Evolutionary conservation across 176 grass and related monocot species (phyloP).

Genomic region (Musa schizocarpa): DNA sequence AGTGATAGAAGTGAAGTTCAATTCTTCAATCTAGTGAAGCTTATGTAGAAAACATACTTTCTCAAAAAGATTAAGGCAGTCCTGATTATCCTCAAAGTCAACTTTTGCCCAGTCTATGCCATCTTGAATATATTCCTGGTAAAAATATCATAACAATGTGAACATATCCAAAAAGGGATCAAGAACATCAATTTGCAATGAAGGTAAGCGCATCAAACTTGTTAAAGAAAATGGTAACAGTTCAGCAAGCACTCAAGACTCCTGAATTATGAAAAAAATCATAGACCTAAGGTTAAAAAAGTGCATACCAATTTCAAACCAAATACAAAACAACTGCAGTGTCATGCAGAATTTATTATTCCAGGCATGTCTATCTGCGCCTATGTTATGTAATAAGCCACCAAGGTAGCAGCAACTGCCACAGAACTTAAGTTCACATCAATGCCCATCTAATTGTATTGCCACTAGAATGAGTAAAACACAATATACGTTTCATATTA

Average conservation of each 20-base stretch:
- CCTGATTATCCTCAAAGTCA: constrained; percentile 93
- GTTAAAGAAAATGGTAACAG: background rate
- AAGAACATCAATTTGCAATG: background rate
- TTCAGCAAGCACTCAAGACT: background rate
- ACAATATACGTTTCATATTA: too few species aligned
- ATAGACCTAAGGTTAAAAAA: background rate
- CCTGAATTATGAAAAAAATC: background rate
- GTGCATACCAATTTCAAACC: too few species aligned
- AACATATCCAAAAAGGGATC: constrained; percentile 8
- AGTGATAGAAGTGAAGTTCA: too few species aligned
- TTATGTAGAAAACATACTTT: constrained; percentile 41
- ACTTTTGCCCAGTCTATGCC: constrained; percentile 99
- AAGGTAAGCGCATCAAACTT: background rate
- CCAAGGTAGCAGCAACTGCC: too few species aligned
- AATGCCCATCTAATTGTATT: too few species aligned
- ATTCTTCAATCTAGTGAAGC: too few species aligned
- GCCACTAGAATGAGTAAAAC: too few species aligned
- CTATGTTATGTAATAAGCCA: too few species aligned
- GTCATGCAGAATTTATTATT: too few species aligned
- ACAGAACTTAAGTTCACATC: too few species aligned
- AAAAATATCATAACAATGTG: constrained; percentile 5
- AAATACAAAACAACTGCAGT: too few species aligned
- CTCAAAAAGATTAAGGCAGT: constrained; percentile 87
- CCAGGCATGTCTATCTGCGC: too few species aligned
- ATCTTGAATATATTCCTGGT: constrained; percentile 90